Percentiles rank a stretch among this genome's conserved stretches.
These are phyloP conservation scores for Starmera amethionina DNA, from an alignment of 805 yeast genomes.

Conservation along the genomic window DNA sequence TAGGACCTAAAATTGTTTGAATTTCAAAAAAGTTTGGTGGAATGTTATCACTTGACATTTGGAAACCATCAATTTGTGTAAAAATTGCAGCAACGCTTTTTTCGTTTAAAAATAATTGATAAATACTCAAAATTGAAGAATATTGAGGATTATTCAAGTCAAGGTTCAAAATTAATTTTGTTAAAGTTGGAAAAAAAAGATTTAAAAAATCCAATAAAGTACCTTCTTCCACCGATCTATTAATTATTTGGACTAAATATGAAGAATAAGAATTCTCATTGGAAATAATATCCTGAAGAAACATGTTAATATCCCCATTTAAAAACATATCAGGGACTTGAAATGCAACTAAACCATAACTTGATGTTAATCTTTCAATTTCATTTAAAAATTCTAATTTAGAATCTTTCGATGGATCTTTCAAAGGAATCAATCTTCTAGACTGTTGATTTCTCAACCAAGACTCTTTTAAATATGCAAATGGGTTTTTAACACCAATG, in stretches of 20 bases:
- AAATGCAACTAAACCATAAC: slow-evolving; percentile 60
- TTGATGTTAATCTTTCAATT: slow-evolving; percentile 37
- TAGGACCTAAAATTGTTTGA: slow-evolving; percentile 65
- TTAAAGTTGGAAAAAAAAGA: slow-evolving; percentile 32
- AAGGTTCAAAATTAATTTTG: slow-evolving; percentile 22
- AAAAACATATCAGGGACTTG: slow-evolving; percentile 50
- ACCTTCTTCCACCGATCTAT: slow-evolving; percentile 58
- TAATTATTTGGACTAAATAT: slow-evolving; percentile 47
- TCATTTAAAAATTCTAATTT: slow-evolving; percentile 36
- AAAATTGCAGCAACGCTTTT: slow-evolving; percentile 55
- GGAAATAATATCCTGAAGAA: slow-evolving; percentile 20
- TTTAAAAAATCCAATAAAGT: slow-evolving; percentile 49
- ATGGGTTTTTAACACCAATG: slow-evolving; percentile 35
- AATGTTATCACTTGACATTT: slow-evolving; percentile 28
- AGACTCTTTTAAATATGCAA: slow-evolving; percentile 35
- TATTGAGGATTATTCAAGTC: slow-evolving; percentile 44
- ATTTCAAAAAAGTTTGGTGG: slow-evolving; percentile 47
- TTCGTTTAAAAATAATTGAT: slow-evolving; percentile 46
- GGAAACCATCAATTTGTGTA: slow-evolving; percentile 46
- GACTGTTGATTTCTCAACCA: slow-evolving; percentile 32
- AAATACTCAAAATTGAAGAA: slow-evolving; percentile 41
- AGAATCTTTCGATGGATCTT: slow-evolving; percentile 26
- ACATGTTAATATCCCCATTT: slow-evolving; percentile 16
- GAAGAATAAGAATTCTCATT: slow-evolving; percentile 25
- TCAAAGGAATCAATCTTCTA: slow-evolving; percentile 33